Percentiles rank a stretch among this genome's conserved stretches.
Evolutionary conservation across 345 rosid species (phyloP).

Genomic region (Populus nigra): DNA sequence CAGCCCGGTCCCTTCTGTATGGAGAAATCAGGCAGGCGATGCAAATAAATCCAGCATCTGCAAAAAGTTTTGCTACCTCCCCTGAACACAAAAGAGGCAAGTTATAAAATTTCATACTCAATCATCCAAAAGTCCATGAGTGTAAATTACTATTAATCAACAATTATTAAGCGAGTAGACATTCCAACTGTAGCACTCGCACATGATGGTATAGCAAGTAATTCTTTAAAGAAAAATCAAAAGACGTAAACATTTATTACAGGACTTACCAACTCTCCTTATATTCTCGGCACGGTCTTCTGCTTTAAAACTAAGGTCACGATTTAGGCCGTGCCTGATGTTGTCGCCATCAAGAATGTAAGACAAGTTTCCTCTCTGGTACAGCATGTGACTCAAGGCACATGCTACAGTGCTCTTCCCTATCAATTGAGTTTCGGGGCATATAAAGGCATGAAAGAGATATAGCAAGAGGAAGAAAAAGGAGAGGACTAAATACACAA

Average conservation of each 20-base stretch:
- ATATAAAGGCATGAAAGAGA: background rate
- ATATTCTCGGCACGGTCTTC: conserved; percentile 34
- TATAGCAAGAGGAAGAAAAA: background rate
- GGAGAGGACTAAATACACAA: background rate
- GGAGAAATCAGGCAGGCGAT: conserved; percentile 32
- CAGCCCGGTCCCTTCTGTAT: conserved; percentile 22
- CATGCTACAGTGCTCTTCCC: conserved; percentile 33
- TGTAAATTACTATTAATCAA: background rate
- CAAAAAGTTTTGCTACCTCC: conserved; percentile 25
- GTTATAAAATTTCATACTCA: background rate
- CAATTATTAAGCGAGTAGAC: background rate
- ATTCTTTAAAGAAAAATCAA: background rate
- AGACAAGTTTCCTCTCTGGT: conserved; percentile 23
- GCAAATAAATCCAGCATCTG: conserved; percentile 24
- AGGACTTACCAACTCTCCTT: conserved; percentile 28
- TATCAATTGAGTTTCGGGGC: background rate
- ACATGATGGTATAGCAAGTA: background rate
- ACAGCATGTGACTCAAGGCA: conserved; percentile 26
- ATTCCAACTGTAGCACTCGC: background rate
- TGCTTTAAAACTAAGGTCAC: conserved; percentile 27
- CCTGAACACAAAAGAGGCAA: background rate
- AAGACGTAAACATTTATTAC: background rate
- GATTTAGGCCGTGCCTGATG: conserved; percentile 28
- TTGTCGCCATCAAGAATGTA: conserved; percentile 37
- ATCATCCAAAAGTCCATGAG: background rate